These are phyloP conservation scores for Thelonectria blattea DNA, from an alignment of 2,329 filamentous ascomycete species.

Conservation along the genomic window DNA sequence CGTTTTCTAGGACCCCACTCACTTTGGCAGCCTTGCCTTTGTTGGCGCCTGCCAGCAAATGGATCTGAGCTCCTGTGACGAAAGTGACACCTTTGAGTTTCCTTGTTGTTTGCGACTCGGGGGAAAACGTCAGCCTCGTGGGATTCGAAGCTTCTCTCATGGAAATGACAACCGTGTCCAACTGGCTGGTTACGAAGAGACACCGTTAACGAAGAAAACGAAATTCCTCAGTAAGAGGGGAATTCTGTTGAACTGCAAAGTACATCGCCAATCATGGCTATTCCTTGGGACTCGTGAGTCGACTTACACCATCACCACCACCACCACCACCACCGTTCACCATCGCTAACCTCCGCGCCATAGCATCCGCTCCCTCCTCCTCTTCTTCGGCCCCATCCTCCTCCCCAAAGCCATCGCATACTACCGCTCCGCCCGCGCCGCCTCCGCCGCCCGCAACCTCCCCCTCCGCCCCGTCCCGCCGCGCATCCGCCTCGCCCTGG, in stretches of 20 bases:
- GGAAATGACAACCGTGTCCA: conserved; percentile 20
- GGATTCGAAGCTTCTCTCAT: neutral
- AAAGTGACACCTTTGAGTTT: conserved; percentile 6
- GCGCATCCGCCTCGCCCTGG: conserved; percentile 61
- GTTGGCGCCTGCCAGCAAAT: neutral
- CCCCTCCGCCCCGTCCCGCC: conserved; percentile 62
- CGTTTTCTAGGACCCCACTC: conserved; percentile 9
- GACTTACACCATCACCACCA: conserved; percentile 1
- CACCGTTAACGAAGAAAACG: neutral
- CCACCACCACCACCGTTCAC: conserved; percentile 5
- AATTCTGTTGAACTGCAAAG: neutral
- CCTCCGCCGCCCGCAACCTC: conserved; percentile 51
- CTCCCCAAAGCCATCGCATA: conserved; percentile 69
- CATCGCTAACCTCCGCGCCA: conserved; percentile 5
- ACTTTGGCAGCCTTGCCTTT: conserved; percentile 19
- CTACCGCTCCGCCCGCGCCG: conserved; percentile 62
- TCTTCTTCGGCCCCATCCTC: conserved; percentile 74
- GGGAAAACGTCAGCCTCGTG: conserved; percentile 15
- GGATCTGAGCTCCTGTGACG: neutral
- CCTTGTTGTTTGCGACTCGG: neutral
- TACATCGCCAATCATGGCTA: conserved; percentile 33
- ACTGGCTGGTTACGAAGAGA: neutral
- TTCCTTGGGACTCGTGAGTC: conserved; percentile 40
- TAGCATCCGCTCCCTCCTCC: conserved; percentile 61
- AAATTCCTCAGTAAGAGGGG: neutral